A percentile compares a stretch with the other conserved stretches of the same genome.
These are phyloP conservation scores for Cyanidiococcus yangmingshanensis DNA, from an alignment of 23 red algal species.

Conservation along the genomic window DNA sequence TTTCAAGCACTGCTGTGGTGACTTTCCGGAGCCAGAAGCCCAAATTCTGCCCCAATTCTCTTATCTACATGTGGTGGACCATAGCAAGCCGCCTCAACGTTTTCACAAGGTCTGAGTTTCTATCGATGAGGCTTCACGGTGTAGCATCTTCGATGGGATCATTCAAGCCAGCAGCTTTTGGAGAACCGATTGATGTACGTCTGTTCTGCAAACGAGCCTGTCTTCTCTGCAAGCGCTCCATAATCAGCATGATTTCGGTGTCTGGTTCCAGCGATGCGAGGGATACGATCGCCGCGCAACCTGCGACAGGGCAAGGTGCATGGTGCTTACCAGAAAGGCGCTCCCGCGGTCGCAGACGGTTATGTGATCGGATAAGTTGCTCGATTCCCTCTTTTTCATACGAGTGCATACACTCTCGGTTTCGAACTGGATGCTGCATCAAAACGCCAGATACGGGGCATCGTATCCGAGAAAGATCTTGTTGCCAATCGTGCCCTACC, in stretches of 20 bases:
- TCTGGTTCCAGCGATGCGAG: neutral
- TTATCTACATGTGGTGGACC: too few relatives aligned
- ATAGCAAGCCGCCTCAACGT: too few relatives aligned
- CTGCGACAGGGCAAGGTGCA: conserved; percentile 4
- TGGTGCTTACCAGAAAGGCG: neutral
- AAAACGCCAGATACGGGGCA: neutral
- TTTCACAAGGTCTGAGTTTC: too few relatives aligned
- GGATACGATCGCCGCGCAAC: neutral
- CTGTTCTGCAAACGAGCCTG: neutral
- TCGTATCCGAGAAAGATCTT: neutral
- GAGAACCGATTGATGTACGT: neutral
- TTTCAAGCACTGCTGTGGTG: too few relatives aligned
- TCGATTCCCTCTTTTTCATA: neutral
- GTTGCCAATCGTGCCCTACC: neutral
- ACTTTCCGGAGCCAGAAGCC: too few relatives aligned
- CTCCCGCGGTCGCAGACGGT: conserved; percentile 2
- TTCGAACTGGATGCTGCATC: conserved; percentile 6
- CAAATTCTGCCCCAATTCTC: too few relatives aligned
- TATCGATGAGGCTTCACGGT: neutral
- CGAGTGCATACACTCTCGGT: neutral
- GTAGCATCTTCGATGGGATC: neutral
- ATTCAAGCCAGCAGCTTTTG: neutral
- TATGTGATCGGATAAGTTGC: neutral
- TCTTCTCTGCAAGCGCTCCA: neutral
- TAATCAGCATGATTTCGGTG: neutral